Evolutionary conservation across 371 early-diverging fungal species (phyloP).

Genomic region (Mucor racemosus): DNA sequence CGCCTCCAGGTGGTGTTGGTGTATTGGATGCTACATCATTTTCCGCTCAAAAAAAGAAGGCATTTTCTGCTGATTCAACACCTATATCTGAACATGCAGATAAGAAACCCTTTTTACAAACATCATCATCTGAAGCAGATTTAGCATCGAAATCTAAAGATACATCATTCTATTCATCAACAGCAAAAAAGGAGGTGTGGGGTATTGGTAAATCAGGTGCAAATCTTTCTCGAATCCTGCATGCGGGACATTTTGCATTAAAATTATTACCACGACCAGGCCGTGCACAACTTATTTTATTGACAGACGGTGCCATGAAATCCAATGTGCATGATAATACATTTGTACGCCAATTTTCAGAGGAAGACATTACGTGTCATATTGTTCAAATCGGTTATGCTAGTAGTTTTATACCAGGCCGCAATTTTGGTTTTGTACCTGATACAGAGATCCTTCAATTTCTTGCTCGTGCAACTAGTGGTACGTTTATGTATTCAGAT

Average conservation of each 20-base stretch:
- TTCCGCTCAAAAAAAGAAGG: neutral
- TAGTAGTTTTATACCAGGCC: slow-evolving; percentile 74
- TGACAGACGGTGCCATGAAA: slow-evolving; percentile 89
- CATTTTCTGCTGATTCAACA: slow-evolving; percentile 10
- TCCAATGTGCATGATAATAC: slow-evolving; percentile 63
- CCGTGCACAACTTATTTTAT: slow-evolving; percentile 73
- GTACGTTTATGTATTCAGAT: slow-evolving; percentile 81
- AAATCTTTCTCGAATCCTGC: slow-evolving; percentile 68
- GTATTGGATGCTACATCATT: slow-evolving; percentile 31
- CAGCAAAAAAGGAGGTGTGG: slow-evolving; percentile 58
- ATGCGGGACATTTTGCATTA: slow-evolving; percentile 75
- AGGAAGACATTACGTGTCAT: slow-evolving; percentile 77
- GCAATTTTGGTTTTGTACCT: slow-evolving; percentile 88
- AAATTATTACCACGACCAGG: slow-evolving; percentile 74
- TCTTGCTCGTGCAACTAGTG: slow-evolving; percentile 79
- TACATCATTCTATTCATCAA: slow-evolving; percentile 31
- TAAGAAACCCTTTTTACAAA: neutral
- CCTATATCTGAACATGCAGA: neutral
- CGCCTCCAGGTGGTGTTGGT: slow-evolving; percentile 19
- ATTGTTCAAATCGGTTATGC: slow-evolving; percentile 87
- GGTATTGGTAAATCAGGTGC: slow-evolving; percentile 65
- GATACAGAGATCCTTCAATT: slow-evolving; percentile 88
- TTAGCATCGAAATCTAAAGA: slow-evolving; percentile 10
- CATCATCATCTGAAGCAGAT: neutral
- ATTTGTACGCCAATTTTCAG: slow-evolving; percentile 62